Evolutionary conservation across 805 yeast species (phyloP).

Genomic region (Starmerella stellata): DNA sequence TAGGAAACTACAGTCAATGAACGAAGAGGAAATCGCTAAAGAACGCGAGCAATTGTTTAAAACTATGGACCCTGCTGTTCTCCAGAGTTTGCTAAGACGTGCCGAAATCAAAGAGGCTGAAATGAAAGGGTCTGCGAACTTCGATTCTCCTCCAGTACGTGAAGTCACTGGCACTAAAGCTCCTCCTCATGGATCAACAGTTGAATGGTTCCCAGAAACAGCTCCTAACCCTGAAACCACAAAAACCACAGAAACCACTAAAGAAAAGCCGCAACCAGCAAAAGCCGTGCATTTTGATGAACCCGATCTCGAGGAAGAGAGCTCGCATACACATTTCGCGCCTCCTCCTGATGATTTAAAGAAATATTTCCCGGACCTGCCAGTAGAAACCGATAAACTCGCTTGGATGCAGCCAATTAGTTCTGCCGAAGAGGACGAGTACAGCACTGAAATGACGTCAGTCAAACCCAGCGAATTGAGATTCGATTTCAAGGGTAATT

Average conservation of each 20-base stretch:
- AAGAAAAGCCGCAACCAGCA: too few species aligned
- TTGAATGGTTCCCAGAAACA: not conserved
- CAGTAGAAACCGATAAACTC: conserved; percentile 58
- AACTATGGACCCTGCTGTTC: conserved; percentile 49
- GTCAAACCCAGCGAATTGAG: conserved; percentile 42
- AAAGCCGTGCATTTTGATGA: too few species aligned
- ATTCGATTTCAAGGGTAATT: conserved; percentile 72
- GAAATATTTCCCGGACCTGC: conserved; percentile 77
- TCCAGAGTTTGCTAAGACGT: conserved; percentile 30
- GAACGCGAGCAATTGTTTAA: conserved; percentile 51
- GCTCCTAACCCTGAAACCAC: too few species aligned
- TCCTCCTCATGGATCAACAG: not conserved
- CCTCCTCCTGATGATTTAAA: conserved; percentile 55
- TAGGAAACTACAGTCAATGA: conserved; percentile 41
- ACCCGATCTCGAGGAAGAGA: too few species aligned
- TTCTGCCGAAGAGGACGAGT: conserved; percentile 23
- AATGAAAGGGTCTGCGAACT: conserved; percentile 1
- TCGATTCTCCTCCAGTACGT: too few species aligned
- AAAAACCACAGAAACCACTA: too few species aligned
- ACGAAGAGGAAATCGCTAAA: conserved; percentile 41
- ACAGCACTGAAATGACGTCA: conserved; percentile 33
- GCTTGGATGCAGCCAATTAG: conserved; percentile 78
- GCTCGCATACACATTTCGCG: conserved; percentile 27
- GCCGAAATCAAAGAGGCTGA: conserved; percentile 29
- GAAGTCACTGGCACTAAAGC: not conserved